A percentile compares a stretch with the other conserved stretches of the same genome.
Evolutionary conservation across 2,329 filamentous ascomycete species (phyloP).

Genomic region (Aspergillus latus): DNA sequence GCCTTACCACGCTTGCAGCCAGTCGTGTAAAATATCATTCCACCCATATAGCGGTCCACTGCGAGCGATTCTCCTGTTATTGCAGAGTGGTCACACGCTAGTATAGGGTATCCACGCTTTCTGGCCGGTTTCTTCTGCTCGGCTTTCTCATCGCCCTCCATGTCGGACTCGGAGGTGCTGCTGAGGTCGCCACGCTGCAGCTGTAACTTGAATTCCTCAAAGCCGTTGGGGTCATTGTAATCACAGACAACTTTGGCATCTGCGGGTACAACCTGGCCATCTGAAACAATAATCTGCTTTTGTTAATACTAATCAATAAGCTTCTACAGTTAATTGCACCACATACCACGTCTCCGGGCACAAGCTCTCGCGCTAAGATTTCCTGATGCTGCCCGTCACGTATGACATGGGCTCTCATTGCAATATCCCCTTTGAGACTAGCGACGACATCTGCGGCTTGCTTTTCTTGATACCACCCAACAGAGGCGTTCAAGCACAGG

Average conservation of each 20-base stretch:
- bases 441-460: slow-evolving; percentile 76
- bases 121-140: slow-evolving; percentile 17
- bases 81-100: slow-evolving; percentile 75
- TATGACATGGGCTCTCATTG: slow-evolving; percentile 68
- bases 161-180: slow-evolving; percentile 50
- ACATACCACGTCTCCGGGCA: slow-evolving; percentile 73
- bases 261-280: slow-evolving; percentile 69
- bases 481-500: slow-evolving; percentile 69
- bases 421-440: slow-evolving; percentile 74
- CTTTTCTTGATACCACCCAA: slow-evolving; percentile 81
- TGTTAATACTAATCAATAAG: too few relatives aligned
- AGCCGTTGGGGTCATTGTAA: slow-evolving; percentile 66
- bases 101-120: slow-evolving; percentile 60
- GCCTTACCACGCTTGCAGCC: slow-evolving; percentile 79
- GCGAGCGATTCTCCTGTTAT: slow-evolving; percentile 79
- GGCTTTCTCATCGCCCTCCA: slow-evolving; percentile 43
- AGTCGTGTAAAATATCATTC: slow-evolving; percentile 74
- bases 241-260: slow-evolving; percentile 72
- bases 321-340: too few relatives aligned
- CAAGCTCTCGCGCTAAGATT: slow-evolving; percentile 69
- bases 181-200: slow-evolving; percentile 62
- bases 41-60: slow-evolving; percentile 67
- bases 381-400: slow-evolving; percentile 66
- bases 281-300: slow-evolving; percentile 64
- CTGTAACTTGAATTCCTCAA: slow-evolving; percentile 65